Evolutionary conservation across 176 grass and related monocot species (phyloP), one percentile per base, ranked within the genome.

Genomic region (Pontederia paniculata): DNA sequence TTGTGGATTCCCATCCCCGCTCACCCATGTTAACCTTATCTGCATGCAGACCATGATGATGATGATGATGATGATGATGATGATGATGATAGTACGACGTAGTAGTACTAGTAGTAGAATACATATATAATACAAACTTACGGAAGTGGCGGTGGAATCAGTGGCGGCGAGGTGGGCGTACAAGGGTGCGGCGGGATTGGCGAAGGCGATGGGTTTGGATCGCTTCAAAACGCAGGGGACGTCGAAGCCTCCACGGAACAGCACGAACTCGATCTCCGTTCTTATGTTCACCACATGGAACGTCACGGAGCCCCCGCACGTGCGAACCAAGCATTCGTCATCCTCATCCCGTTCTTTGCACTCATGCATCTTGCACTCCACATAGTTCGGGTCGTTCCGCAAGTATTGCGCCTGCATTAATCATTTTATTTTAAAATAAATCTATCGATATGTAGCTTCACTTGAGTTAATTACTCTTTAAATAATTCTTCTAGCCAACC

Each of bases 1-100:
- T 63, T 94, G 88, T 55, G 84, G 80, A 31, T 21, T 84, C 37
- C 55, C 63, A 58, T 94, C 84, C 20, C 84, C 88, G 51, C 88
- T 94, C 31, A 94, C 83, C 88, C 88, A 94, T 20, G 88, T 94
- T 25, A 94, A 23, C 80, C 43, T 94, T 77, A 88, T 88, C 88
- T 94, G 28, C 28, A 37, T 2, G 12, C 7, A 9, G 17, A 28
- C 13, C 28, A n/a, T 14, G 7, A 37, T 37, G 7, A 37, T 37
- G 7, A 37, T 37, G 7, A 37, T 37, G 7, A 37, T 37, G 7
- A 37, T 37, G 7, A 37, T 37, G 7, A 37, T 37, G 7, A 37
- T 37, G 7, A 37, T 37, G 7, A 37, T 37, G 7, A 37, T 37
- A n/a, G n/a, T n/a, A 48, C 21, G 42, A n/a, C 15, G 43, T 58